Conservation (phyloP, 371 early-diverging fungal genomes). For the Mortierella sp. region DNA sequence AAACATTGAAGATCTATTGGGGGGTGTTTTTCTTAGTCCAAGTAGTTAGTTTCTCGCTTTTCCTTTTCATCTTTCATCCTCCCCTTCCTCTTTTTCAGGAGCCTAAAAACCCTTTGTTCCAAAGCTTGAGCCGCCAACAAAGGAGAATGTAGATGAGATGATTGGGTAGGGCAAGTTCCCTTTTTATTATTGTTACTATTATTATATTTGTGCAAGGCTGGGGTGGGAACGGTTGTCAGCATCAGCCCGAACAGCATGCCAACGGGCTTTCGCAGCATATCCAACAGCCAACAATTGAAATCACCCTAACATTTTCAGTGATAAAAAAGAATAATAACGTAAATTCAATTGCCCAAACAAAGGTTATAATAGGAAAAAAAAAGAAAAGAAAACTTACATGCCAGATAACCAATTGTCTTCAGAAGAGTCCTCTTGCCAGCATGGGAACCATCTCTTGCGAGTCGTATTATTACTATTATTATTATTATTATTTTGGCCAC, state of each 20-base stretch:
- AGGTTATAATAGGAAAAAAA: neutral
- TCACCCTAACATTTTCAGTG: slow-evolving; percentile 16
- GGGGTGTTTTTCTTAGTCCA: too few species aligned
- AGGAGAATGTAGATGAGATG: too few species aligned
- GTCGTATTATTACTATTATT: neutral
- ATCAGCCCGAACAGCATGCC: slow-evolving; percentile 39
- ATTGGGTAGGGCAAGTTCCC: neutral
- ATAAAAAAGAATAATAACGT: neutral
- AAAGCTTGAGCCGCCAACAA: too few species aligned
- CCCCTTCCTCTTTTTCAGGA: too few species aligned
- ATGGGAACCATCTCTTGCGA: slow-evolving; percentile 10
- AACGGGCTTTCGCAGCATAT: slow-evolving; percentile 40
- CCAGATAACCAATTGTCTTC: slow-evolving; percentile 42
- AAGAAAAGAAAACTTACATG: slow-evolving; percentile 29
- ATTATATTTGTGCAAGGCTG: too few species aligned
- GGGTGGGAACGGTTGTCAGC: too few species aligned
- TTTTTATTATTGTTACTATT: neutral
- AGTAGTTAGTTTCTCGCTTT: too few species aligned
- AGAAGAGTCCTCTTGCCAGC: slow-evolving; percentile 2
- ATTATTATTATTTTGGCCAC: neutral
- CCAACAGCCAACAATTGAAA: slow-evolving; percentile 35
- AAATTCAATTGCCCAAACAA: too few species aligned
- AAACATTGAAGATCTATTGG: too few species aligned
- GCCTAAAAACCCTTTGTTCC: too few species aligned
- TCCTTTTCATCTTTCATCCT: too few species aligned